Evolutionary conservation across 176 grass and related monocot genomes (phyloP).

Genomic region (Hyparrhenia diplandra): DNA sequence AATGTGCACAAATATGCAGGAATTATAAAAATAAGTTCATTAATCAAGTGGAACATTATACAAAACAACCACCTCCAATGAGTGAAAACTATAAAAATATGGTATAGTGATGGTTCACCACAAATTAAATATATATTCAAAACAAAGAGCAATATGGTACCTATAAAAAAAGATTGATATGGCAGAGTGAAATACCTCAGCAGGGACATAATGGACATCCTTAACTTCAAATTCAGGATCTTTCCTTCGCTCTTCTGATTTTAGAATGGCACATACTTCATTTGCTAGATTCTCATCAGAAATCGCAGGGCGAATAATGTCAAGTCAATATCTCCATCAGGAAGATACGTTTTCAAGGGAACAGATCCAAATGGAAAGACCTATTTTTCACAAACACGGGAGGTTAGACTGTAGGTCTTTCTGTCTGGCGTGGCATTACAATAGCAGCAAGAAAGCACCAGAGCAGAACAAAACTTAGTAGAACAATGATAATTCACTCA

Average conservation of each 20-base stretch:
- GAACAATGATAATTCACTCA: neutral
- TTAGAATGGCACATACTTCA: constrained; percentile 53
- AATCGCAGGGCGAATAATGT: constrained; percentile 45
- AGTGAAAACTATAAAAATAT: neutral
- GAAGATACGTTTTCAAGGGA: constrained; percentile 93
- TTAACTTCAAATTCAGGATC: constrained; percentile 79
- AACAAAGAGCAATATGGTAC: constrained; percentile 25
- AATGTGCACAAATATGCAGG: neutral
- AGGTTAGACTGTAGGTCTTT: neutral
- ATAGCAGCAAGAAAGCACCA: neutral
- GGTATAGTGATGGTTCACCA: neutral
- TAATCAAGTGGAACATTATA: constrained; percentile 2
- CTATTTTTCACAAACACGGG: constrained; percentile 22
- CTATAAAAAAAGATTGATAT: neutral
- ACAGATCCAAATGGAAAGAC: constrained; percentile 86
- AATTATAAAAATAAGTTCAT: neutral
- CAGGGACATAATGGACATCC: constrained; percentile 85
- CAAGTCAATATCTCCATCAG: constrained; percentile 95
- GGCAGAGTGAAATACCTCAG: constrained; percentile 62
- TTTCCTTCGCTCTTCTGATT: constrained; percentile 54
- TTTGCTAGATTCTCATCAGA: constrained; percentile 72
- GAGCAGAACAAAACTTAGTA: neutral
- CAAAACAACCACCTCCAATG: neutral
- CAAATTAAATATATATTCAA: neutral
- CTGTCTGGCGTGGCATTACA: neutral